These are phyloP conservation scores for Mercurialis annua DNA, from an alignment of 345 rosid species.

Conservation along the genomic window DNA sequence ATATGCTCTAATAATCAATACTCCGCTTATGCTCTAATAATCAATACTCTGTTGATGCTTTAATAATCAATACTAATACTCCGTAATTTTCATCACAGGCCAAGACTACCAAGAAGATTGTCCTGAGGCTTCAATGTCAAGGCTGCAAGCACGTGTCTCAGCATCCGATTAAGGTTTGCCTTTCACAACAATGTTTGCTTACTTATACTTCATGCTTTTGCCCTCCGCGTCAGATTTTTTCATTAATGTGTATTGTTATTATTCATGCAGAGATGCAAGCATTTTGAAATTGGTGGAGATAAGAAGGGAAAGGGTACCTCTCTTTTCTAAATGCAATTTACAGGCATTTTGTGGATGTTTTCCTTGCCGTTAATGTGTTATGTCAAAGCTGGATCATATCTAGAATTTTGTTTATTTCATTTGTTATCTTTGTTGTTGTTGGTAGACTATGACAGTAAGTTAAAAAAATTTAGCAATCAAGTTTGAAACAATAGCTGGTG, in stretches of 20 bases:
- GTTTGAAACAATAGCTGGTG: too few relatives aligned
- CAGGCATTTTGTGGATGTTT: neutral
- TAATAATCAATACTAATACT: too few relatives aligned
- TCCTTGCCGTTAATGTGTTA: neutral
- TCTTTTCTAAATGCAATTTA: slow-evolving; percentile 1
- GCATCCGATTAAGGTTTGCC: slow-evolving; percentile 3
- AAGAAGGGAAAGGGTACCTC: slow-evolving; percentile 18
- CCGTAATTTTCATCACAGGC: too few relatives aligned
- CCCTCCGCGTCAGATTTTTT: neutral
- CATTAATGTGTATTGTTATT: neutral
- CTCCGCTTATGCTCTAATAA: too few relatives aligned
- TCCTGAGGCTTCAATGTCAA: slow-evolving; percentile 4
- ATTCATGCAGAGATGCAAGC: slow-evolving; percentile 14
- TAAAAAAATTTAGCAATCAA: too few relatives aligned
- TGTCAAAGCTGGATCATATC: neutral
- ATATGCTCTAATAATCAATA: too few relatives aligned
- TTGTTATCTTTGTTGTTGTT: too few relatives aligned
- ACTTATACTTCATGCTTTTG: too few relatives aligned
- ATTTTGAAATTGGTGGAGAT: slow-evolving; percentile 16
- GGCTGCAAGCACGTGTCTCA: slow-evolving; percentile 12
- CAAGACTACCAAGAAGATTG: slow-evolving; percentile 6
- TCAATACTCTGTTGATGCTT: too few relatives aligned
- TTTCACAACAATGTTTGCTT: neutral
- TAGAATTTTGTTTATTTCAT: neutral
- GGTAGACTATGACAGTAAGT: too few relatives aligned